These are phyloP conservation scores for Penicillium antarcticum DNA, from an alignment of 495 filamentous ascomycete genomes.

Conservation along the genomic window DNA sequence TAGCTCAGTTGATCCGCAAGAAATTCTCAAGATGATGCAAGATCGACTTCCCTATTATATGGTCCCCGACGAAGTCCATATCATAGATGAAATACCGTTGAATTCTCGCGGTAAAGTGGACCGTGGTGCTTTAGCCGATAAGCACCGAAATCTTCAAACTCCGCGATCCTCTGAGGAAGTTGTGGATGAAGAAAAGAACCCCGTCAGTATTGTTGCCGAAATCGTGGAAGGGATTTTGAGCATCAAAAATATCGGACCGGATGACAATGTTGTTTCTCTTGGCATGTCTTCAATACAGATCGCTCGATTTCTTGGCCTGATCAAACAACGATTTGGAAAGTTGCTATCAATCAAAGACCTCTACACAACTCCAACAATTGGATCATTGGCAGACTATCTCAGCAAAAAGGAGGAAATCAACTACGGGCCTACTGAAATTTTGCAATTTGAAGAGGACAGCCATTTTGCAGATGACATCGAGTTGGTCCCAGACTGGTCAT, in stretches of 20 bases:
- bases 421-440: background rate
- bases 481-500: background rate
- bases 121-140: background rate
- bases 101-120: background rate
- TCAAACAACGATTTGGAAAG: background rate
- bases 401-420: background rate
- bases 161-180: background rate
- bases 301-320: background rate
- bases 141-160: background rate
- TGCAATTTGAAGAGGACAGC: background rate
- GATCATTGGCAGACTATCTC: background rate
- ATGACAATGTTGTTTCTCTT: background rate
- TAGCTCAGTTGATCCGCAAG: background rate
- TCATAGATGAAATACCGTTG: background rate
- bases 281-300: background rate
- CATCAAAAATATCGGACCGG: background rate
- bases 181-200: background rate
- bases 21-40: background rate
- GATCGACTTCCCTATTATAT: background rate
- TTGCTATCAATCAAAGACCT: background rate
- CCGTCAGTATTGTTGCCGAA: background rate
- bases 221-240: background rate
- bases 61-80: background rate
- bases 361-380: background rate
- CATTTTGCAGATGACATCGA: background rate